Evolutionary conservation across 208 protist species (phyloP), one percentile per base, ranked within the genome.

Genomic region (Acanthamoeba lenticulata): DNA sequence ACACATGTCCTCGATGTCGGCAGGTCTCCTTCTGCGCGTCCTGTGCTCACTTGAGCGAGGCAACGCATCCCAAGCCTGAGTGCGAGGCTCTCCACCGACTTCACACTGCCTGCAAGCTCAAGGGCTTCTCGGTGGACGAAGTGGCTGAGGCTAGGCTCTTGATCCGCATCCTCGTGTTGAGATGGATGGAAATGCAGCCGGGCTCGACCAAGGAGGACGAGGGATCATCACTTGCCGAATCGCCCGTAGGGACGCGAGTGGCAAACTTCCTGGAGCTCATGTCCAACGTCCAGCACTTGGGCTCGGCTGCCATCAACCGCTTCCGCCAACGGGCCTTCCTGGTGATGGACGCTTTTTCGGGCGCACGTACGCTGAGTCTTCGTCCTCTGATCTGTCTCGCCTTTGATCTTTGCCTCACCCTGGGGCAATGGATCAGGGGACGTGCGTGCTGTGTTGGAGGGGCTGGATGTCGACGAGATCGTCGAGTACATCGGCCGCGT

Each of bases 11-110:
- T 3, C 49, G 40, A 3, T 91, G 85, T 27, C 1, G 60, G 9
- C 85, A 91, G 21, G 85, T 91, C n/a, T 91, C 49, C 38, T 91
- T 91, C 36, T 91, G 85, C 29, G 65, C 85, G 2, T 17, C 32
- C 7, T 91, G 85, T 27, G 74, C 45, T 7, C 34, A 72, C 7
- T 86, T 7, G 45, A 44, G n/a, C 45, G 57, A 29, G 9, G 77
- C 19, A 29, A 86, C 13, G 42, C 74, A 85, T 21, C 74, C 74
- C 38, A 85, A 55, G 74, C 42, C 45, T 27, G 85, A 91, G 85
- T 91, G 85, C 40, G 85, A 91, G 49, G 85, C 85, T 19, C 36
- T 91, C 29, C 85, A 72, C 24, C 38, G 85, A 34, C 55, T 91
- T 3, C 85, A 91, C 85, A 57, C 42, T 5, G 55, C 74, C 1